phyloP scores from a whole-genome alignment of 768 basidiomycete species.

The Panaeolus cyanescens region DNA sequence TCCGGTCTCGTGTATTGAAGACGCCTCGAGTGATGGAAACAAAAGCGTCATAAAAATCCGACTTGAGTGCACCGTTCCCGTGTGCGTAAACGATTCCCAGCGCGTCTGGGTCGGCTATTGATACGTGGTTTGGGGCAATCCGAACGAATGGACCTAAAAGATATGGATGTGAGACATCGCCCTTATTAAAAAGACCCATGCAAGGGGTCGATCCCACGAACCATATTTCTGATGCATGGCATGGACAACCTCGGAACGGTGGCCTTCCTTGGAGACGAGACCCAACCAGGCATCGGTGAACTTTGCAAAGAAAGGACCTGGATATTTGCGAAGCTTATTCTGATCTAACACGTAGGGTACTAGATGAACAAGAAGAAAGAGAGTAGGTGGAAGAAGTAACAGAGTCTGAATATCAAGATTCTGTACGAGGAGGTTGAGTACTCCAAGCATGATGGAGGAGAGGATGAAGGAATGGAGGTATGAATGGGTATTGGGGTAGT shows the following conservation, averaged over 20 bases:
- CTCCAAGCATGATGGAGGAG: conserved; percentile 24
- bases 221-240: conserved; percentile 74
- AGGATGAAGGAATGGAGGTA: conserved; percentile 6
- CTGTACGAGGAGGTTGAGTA: conserved; percentile 20
- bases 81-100: conserved; percentile 76
- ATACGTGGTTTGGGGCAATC: conserved; percentile 76
- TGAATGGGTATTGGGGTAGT: conserved; percentile 4
- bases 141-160: conserved; percentile 63
- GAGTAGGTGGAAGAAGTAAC: conserved; percentile 24
- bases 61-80: conserved; percentile 82
- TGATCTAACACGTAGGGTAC: conserved; percentile 59
- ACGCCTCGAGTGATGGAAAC: conserved; percentile 73
- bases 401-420: conserved; percentile 25
- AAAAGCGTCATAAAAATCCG: conserved; percentile 78
- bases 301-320: conserved; percentile 72
- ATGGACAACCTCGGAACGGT: conserved; percentile 77
- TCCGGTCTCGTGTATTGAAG: conserved; percentile 78
- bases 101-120: conserved; percentile 77
- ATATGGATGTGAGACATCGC: neutral
- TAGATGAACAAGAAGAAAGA: conserved; percentile 38
- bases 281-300: conserved; percentile 79
- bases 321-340: conserved; percentile 58
- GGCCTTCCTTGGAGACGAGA: conserved; percentile 62
- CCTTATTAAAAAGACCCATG: neutral
- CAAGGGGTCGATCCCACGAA: conserved; percentile 25